Base-by-base conservation (phyloP, 257 asterid genomes). In the Solanum sejunctum region DNA sequence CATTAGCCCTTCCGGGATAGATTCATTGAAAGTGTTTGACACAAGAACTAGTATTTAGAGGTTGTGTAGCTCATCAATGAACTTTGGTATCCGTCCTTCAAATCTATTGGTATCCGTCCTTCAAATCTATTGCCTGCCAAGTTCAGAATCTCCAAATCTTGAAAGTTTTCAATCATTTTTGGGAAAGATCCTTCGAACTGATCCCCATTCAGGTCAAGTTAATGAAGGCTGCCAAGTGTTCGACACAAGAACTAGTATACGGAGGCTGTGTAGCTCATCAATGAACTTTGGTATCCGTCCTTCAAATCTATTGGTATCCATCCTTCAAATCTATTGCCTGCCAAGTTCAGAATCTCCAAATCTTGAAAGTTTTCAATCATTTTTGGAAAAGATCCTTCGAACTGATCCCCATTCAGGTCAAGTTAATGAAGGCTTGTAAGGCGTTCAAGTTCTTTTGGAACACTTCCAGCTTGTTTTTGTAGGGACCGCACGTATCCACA, bases 301-400 rank as follows among this genome's bases (percentile, higher is more conserved):
- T n/a, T n/a, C n/a, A n/a, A n/a, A n/a, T n/a, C n/a, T n/a, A n/a
- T n/a, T n/a, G n/a, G n/a, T n/a, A n/a, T n/a, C n/a, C n/a, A n/a
- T 8, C 82, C 82, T 75, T 75, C 23, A 49, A 75, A 75, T 75
- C 10, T 75, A 15, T 75, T 75, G 43, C 45, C 43, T 75, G 23
- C 86, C 69, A 84, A 70, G 52, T 4, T 71, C 86, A 84, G 70
- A 51, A 55, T 47, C 83, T 70, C 83, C 81, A 84, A 23, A 13
- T 55, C 28, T 13, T 39, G 82, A 18, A 84, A 67, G n/a, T 54
- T 55, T n/a, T 32, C 18, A 11, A 84, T 72, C 10, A 56, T 10
- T 36, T 7, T 8, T 20, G 86, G 86, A 12, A 84, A 84, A 39
- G 61, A 71, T 39, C 86, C 86, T 15, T 39, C 36, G 23, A 84